Evolutionary conservation across 2,329 filamentous ascomycete genomes (phyloP).

Genomic region (Microcyclospora tardicrescens): DNA sequence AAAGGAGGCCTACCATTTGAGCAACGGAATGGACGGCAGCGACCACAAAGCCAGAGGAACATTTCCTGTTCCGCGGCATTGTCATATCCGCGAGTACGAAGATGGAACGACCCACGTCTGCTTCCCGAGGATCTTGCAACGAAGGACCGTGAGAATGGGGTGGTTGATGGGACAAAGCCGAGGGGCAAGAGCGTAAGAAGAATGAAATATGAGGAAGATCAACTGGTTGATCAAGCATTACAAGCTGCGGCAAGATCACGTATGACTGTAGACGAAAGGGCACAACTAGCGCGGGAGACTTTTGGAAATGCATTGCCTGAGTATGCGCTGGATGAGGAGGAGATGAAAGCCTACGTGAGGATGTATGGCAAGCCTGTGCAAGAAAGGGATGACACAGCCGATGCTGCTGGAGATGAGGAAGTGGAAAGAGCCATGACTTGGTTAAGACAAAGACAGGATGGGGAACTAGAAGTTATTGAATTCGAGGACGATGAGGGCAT

Average conservation of each 20-base stretch:
- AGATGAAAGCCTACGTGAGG: slow-evolving; percentile 63
- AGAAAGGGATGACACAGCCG: slow-evolving; percentile 19
- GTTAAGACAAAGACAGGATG: slow-evolving; percentile 43
- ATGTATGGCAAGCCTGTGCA: slow-evolving; percentile 63
- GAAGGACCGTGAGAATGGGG: background rate
- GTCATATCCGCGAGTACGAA: background rate
- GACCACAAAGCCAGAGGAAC: background rate
- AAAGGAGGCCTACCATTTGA: no score
- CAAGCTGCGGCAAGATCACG: background rate
- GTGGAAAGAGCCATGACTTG: slow-evolving; percentile 39
- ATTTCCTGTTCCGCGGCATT: background rate
- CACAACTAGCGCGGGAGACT: background rate
- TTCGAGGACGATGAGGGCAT: slow-evolving; percentile 37
- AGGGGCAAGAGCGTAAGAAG: background rate
- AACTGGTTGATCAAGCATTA: background rate
- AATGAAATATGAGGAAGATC: background rate
- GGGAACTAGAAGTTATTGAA: slow-evolving; percentile 49
- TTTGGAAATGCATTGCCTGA: slow-evolving; percentile 42
- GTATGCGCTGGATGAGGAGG: slow-evolving; percentile 54
- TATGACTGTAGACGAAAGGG: background rate
- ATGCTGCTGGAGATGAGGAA: slow-evolving; percentile 35
- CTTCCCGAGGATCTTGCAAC: background rate
- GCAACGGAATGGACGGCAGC: no score
- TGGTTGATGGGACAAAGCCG: background rate
- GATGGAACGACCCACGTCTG: background rate